Evolutionary conservation across 2,329 filamentous ascomycete species (phyloP).

Genomic region (Fusarium sp.): DNA sequence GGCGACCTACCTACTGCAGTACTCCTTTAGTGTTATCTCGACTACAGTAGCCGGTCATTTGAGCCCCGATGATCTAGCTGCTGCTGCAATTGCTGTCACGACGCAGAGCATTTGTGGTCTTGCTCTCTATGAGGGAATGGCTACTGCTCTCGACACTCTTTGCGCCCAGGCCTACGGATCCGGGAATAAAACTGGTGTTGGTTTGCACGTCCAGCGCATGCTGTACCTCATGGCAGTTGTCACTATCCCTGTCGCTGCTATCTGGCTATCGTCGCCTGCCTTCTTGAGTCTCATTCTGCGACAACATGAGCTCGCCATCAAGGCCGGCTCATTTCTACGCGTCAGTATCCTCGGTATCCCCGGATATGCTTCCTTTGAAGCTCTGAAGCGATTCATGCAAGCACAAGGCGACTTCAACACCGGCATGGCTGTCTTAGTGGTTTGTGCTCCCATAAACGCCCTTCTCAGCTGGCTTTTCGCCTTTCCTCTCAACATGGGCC

Average conservation of each 20-base stretch:
- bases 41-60: constrained; percentile 64
- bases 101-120: constrained; percentile 66
- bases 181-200: constrained; percentile 59
- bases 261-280: constrained; percentile 62
- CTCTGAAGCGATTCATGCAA: constrained; percentile 65
- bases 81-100: constrained; percentile 62
- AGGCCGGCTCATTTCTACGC: constrained; percentile 61
- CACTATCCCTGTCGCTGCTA: constrained; percentile 58
- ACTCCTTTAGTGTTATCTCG: constrained; percentile 62
- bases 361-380: constrained; percentile 65
- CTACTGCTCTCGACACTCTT: constrained; percentile 43
- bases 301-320: constrained; percentile 58
- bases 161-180: constrained; percentile 46
- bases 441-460: constrained; percentile 61
- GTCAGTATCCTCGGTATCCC: constrained; percentile 62
- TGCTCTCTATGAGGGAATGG: constrained; percentile 52
- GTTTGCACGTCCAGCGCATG: constrained; percentile 65
- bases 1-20: constrained; percentile 65
- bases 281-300: constrained; percentile 59
- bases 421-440: constrained; percentile 58
- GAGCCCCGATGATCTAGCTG: constrained; percentile 63
- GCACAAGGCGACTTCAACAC: constrained; percentile 65
- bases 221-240: constrained; percentile 59
- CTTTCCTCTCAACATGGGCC: constrained; percentile 55
- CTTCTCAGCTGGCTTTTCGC: constrained; percentile 62